Percentiles rank a stretch among this genome's conserved stretches.
phyloP scores from a whole-genome alignment of 139 green algal species.

The Chlorella sp. region DNA sequence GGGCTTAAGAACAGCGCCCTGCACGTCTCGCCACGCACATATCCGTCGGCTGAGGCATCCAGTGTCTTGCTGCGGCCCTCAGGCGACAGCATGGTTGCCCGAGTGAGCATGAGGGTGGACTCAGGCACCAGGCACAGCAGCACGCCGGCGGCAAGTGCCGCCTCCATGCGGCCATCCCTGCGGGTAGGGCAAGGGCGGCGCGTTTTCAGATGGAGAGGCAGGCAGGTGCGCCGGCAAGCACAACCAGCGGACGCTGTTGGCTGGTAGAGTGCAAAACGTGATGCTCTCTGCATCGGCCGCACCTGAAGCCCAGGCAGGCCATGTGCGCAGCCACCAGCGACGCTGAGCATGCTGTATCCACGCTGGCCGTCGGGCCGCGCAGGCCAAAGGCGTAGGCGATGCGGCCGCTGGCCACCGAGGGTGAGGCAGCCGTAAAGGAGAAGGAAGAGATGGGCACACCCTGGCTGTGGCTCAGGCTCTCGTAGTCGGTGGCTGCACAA shows the following conservation, averaged over 20 bases:
- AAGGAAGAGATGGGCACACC: constrained; percentile 51
- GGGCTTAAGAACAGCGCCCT: constrained; percentile 22
- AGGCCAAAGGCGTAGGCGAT: constrained; percentile 73
- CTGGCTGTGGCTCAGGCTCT: constrained; percentile 53
- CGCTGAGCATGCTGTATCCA: constrained; percentile 84
- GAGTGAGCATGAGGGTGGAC: constrained; percentile 54
- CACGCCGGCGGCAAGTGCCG: constrained; percentile 69
- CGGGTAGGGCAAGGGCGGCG: background rate
- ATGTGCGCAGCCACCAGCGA: constrained; percentile 72
- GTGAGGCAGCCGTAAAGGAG: constrained; percentile 62
- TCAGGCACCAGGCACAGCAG: constrained; percentile 49
- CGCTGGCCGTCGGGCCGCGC: constrained; percentile 65
- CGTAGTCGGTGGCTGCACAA: constrained; percentile 69
- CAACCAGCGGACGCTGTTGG: no score
- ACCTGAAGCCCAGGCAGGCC: constrained; percentile 46
- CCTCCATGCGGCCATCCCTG: constrained; percentile 29
- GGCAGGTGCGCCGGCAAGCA: no score
- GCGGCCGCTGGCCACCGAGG: constrained; percentile 76
- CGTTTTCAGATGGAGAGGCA: no score
- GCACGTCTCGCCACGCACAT: constrained; percentile 80
- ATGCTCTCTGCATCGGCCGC: no score
- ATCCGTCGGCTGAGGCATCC: constrained; percentile 86
- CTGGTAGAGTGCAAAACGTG: no score
- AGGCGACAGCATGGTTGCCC: constrained; percentile 72
- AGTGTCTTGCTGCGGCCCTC: constrained; percentile 91